Base-by-base conservation (phyloP, 495 filamentous ascomycete genomes). In the Trichocladium antarcticum region DNA sequence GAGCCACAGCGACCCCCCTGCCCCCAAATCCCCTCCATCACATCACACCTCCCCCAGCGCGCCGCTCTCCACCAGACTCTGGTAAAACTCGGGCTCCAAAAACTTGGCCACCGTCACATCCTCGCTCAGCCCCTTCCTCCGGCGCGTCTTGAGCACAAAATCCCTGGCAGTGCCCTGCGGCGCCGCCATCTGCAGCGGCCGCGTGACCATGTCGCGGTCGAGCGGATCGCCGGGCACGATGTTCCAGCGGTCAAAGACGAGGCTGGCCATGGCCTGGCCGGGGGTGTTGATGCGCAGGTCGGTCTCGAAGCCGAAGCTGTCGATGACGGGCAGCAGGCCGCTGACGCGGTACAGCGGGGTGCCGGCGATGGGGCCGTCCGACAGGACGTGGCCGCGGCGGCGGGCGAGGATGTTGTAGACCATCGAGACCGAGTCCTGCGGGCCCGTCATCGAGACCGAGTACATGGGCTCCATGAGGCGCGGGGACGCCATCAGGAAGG, bases 401-500 rank as follows among this genome's bases (percentile, higher is more conserved):
- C 87, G 77, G 2, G 89, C 84, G 16, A 98, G 76, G 24, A 95
- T 86, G 20, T 89, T 97, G 69, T 97, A 98, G 3, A 96, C 76
- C 4, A 82, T 80, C 31, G 81, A 80, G 41, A 94, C 87, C 0
- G 90, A 82, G 60, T 95, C 89, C 37, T 92, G 87, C 42, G 90
- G 90, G 1, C 89, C 89, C 11, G 85, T 89, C 84, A 96, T 95
- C 22, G 81, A 84, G 62, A 86, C 86, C 20, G 83, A 77, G 68
- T 96, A 98, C 22, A 97, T 75, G 1, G 92, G 92, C 60, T 98
- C 92, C 85, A 98, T 95, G 27, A 98, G 76, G 27, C 92, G 80
- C 14, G 92, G 92, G 17, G 87, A 90, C 24, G 92, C 92, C 86
- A 96, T 96, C 15, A 98, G 71, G 74, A 98, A 98, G 14, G 86